Base-by-base conservation (phyloP, 805 yeast species). In the Metschnikowia koreensis region DNA sequence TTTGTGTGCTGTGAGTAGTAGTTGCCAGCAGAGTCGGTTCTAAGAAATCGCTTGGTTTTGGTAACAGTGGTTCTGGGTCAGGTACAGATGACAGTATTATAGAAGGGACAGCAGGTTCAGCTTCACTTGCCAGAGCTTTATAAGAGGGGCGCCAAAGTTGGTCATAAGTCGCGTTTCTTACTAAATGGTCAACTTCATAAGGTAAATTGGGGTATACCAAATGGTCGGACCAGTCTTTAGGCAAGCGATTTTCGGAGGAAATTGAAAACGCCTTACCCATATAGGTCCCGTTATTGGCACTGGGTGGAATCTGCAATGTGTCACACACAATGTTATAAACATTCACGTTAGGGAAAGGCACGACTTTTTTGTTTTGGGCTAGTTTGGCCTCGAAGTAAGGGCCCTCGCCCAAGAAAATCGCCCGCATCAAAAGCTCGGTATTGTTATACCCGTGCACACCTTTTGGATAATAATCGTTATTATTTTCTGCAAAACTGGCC, bases 361-460 rank as follows among this genome's bases (percentile, higher is more conserved):
- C 66, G 22, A 81, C 70, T 57, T 72, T 72, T 48, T 56, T 55
- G 8, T 59, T 55, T 16, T 60, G 49, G 1, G 53, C 46, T 16
- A 74, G 67, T 38, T 64, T 68, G 26, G 60, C 52, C 38, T 69
- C 62, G 66, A 92, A 91, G 61, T 78, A 87, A 0, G 97, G 97
- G 0, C 98, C 98, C 1, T 77, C 66, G 0, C 86, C 96, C 39
- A 89, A 60, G 65, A 93, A 92, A 9, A 89, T 60, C 0, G 96
- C 91, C 46, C 96, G 72, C 97, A 91, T 91, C 51, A 90, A 70
- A 7, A 86, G 78, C 54, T 85, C 89, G 0, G 85, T 77, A 61
- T 86, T 87, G 62, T 86, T 82, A 66, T 89, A 92, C 1, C 97
- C 97, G 67, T 89, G 96, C 0, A 87, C 87, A 8, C 97, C 97